Evolutionary conservation across 1,284 basidiomycete species (phyloP).

Genomic region (Leccinum fallax): DNA sequence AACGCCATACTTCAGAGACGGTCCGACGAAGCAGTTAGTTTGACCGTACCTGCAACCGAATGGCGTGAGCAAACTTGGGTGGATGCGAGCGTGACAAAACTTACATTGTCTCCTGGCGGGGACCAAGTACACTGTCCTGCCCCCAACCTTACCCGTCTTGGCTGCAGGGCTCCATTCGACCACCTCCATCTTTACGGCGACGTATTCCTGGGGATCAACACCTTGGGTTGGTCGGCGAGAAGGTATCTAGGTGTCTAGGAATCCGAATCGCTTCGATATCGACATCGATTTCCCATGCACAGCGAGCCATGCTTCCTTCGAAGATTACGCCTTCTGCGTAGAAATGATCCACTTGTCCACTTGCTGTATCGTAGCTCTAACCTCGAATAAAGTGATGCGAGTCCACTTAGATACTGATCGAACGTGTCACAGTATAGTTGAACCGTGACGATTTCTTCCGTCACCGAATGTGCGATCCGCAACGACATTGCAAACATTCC

Average conservation of each 20-base stretch:
- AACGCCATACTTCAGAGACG: slow-evolving; percentile 89
- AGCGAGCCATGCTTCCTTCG: slow-evolving; percentile 81
- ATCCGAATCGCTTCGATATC: slow-evolving; percentile 61
- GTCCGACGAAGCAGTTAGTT: slow-evolving; percentile 97
- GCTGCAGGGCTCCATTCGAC: slow-evolving; percentile 75
- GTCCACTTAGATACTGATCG: no score
- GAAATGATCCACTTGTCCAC: slow-evolving; percentile 68
- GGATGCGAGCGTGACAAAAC: slow-evolving; percentile 11
- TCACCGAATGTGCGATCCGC: no score
- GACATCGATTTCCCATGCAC: slow-evolving; percentile 76
- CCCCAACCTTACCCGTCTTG: slow-evolving; percentile 65
- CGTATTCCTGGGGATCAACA: slow-evolving; percentile 96
- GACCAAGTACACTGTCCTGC: slow-evolving; percentile 88
- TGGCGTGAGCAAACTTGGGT: slow-evolving; percentile 14
- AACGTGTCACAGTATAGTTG: no score
- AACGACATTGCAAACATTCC: no score
- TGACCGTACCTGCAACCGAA: slow-evolving; percentile 80
- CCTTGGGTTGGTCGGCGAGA: slow-evolving; percentile 53
- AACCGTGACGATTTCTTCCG: no score
- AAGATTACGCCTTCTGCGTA: slow-evolving; percentile 76
- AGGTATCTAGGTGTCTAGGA: slow-evolving; percentile 41
- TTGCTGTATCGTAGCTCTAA: slow-evolving; percentile 68
- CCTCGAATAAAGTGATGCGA: slow-evolving; percentile 69
- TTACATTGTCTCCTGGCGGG: slow-evolving; percentile 98
- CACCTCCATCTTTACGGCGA: slow-evolving; percentile 94